Percentiles rank a stretch among this genome's conserved stretches.
These are phyloP conservation scores for Aspergillus ostianus DNA, from an alignment of 495 filamentous ascomycete genomes.

Conservation along the genomic window DNA sequence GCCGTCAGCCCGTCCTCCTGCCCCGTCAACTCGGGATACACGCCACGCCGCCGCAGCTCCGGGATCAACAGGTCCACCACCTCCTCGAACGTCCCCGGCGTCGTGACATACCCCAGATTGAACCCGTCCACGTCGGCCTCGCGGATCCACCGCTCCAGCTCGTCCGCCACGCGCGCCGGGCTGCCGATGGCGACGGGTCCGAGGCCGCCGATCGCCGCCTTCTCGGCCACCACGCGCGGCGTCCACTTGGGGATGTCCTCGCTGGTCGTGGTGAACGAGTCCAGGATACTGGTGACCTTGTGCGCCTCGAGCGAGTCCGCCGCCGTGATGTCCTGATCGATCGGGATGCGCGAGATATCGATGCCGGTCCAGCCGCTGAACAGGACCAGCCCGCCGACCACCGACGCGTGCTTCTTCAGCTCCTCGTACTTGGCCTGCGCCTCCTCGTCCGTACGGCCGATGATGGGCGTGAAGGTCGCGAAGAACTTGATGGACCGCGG, in stretches of 20 bases:
- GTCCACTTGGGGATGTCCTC: constrained; percentile 53
- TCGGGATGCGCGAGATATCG: constrained; percentile 54
- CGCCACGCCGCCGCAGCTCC: constrained; percentile 53
- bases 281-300: constrained; percentile 51
- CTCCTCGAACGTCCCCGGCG: constrained; percentile 61
- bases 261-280: constrained; percentile 49
- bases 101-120: constrained; percentile 53
- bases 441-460: constrained; percentile 57
- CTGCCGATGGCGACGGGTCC: constrained; percentile 54
- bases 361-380: constrained; percentile 64
- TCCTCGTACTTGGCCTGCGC: constrained; percentile 53
- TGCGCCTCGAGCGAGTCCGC: constrained; percentile 52
- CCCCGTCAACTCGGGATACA: constrained; percentile 41
- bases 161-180: constrained; percentile 54
- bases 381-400: constrained; percentile 56
- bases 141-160: constrained; percentile 56
- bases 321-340: constrained; percentile 55
- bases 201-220: constrained; percentile 56
- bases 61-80: constrained; percentile 60
- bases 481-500: constrained; percentile 60
- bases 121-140: constrained; percentile 64
- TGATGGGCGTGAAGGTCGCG: constrained; percentile 55
- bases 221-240: constrained; percentile 51
- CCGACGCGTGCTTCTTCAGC: constrained; percentile 49
- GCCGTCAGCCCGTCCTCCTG: constrained; percentile 52